phyloP scores from a whole-genome alignment of 768 basidiomycete genomes.

The Kwoniella dendrophila region DNA sequence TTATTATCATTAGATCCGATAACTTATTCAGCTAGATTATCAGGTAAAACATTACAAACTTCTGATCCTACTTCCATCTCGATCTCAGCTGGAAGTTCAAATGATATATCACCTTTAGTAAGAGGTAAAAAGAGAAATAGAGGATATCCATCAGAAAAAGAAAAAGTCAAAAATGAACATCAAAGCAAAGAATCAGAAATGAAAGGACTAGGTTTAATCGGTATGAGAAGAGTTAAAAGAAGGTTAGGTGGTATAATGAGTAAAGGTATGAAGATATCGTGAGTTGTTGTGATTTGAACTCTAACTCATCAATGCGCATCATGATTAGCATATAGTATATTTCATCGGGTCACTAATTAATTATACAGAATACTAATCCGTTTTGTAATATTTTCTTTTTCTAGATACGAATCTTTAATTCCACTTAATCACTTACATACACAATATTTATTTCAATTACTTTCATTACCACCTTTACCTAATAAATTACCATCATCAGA shows the following conservation, averaged over 20 bases:
- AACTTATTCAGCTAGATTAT: conserved; percentile 41
- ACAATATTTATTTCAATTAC: conserved; percentile 36
- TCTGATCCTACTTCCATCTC: conserved; percentile 9
- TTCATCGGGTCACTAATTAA: no score
- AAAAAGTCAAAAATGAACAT: conserved; percentile 16
- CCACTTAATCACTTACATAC: conserved; percentile 49
- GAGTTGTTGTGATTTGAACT: no score
- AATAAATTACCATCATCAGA: neutral
- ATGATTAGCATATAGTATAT: no score
- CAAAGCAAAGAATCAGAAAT: conserved; percentile 10
- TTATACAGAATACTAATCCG: neutral
- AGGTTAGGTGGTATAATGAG: conserved; percentile 23
- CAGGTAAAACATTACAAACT: conserved; percentile 37
- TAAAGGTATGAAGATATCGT: conserved; percentile 32
- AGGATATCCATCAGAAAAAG: conserved; percentile 26
- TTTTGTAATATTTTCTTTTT: neutral
- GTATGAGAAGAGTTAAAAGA: conserved; percentile 33
- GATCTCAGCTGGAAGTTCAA: neutral
- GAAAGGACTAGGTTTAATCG: conserved; percentile 25
- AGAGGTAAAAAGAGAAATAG: conserved; percentile 39
- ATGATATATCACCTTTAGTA: conserved; percentile 24
- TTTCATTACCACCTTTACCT: conserved; percentile 30
- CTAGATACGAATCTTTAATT: conserved; percentile 42
- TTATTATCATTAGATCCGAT: conserved; percentile 34
- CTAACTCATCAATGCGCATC: no score